Conservation (phyloP, 768 basidiomycete genomes). For the Paxillus rubicundulus region DNA sequence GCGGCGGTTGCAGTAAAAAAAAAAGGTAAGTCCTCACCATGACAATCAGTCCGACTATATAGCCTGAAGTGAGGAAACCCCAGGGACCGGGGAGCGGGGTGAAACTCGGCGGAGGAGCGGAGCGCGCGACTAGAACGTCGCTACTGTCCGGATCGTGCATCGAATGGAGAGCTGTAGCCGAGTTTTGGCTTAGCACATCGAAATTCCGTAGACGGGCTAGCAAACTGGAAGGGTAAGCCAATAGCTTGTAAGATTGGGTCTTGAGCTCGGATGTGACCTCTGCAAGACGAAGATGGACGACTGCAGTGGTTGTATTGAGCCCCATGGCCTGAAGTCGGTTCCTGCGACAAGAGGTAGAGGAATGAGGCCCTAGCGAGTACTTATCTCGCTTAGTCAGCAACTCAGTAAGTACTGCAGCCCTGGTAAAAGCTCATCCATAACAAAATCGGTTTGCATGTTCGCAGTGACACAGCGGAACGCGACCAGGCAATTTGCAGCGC, state of each 20-base stretch:
- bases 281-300: not conserved
- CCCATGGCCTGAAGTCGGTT: not conserved
- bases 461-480: slow-evolving; percentile 1
- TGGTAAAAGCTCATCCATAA: not conserved
- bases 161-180: not conserved
- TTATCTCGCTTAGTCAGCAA: slow-evolving; percentile 23
- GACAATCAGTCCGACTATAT: slow-evolving; percentile 62
- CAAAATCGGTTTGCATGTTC: slow-evolving; percentile 1
- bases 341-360: not conserved
- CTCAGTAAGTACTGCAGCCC: too few species aligned
- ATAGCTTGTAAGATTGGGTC: slow-evolving; percentile 23
- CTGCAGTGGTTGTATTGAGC: not conserved
- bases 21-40: slow-evolving; percentile 45
- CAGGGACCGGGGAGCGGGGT: slow-evolving; percentile 55
- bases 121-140: slow-evolving; percentile 1
- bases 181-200: slow-evolving; percentile 28
- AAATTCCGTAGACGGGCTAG: slow-evolving; percentile 39
- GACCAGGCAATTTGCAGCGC: slow-evolving; percentile 1
- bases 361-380: not conserved
- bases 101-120: slow-evolving; percentile 10
- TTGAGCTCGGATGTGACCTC: slow-evolving; percentile 20
- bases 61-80: slow-evolving; percentile 73
- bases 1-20: not conserved
- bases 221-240: slow-evolving; percentile 41
- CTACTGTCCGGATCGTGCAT: slow-evolving; percentile 5